A percentile compares a stretch with the other conserved stretches of the same genome.
Evolutionary conservation across 345 rosid genomes (phyloP).

Genomic region (Eucalyptus sp.): DNA sequence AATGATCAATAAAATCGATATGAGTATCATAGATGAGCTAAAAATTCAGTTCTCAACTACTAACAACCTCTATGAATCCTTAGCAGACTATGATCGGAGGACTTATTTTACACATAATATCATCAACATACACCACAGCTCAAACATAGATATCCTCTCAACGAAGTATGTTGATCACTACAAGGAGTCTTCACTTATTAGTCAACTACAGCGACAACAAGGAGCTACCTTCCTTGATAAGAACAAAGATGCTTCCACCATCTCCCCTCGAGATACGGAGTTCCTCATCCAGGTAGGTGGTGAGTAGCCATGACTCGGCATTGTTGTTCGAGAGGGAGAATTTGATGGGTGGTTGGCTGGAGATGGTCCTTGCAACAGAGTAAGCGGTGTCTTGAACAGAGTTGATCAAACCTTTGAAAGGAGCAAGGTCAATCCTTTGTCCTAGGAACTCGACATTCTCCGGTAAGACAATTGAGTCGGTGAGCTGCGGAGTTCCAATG

Average conservation of each 20-base stretch:
- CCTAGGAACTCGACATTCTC: constrained; percentile 77
- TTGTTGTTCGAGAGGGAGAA: constrained; percentile 49
- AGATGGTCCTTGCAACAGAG: constrained; percentile 69
- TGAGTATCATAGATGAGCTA: neutral
- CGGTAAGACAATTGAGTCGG: constrained; percentile 72
- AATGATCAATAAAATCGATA: neutral
- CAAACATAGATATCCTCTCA: neutral
- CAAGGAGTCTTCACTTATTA: neutral
- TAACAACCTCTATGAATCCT: neutral
- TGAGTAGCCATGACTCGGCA: constrained; percentile 78
- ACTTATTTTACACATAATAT: neutral
- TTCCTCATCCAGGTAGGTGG: constrained; percentile 81
- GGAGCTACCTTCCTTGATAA: constrained; percentile 78
- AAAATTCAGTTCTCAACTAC: neutral
- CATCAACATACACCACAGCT: neutral
- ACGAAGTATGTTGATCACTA: neutral
- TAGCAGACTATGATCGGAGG: neutral
- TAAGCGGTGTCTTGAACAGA: constrained; percentile 84
- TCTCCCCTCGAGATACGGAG: constrained; percentile 88
- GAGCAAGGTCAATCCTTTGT: constrained; percentile 68
- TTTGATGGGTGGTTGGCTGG: constrained; percentile 86
- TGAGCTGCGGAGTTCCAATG: constrained; percentile 88
- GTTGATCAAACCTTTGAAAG: constrained; percentile 57
- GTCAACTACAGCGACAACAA: constrained; percentile 30
- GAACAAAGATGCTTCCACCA: constrained; percentile 76